Evolutionary conservation across 192 early-diverging fungal genomes (phyloP).

Genomic region (Geranomyces michiganensis): DNA sequence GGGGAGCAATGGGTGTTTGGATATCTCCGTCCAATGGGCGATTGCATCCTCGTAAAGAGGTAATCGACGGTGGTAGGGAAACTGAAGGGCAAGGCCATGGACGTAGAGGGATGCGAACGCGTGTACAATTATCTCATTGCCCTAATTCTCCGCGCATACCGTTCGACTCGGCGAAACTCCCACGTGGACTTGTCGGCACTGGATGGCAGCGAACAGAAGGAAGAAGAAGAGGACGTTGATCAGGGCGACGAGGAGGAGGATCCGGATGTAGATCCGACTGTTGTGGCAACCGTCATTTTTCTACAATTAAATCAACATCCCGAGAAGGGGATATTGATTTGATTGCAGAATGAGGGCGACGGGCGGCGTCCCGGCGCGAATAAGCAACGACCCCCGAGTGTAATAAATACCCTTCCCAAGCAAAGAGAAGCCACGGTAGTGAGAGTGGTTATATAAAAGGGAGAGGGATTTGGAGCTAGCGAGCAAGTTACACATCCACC

Average conservation of each 20-base stretch:
- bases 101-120: background rate
- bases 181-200: conserved; percentile 3
- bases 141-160: background rate
- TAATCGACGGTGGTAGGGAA: background rate
- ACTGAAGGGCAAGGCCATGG: background rate
- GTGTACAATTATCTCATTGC: conserved; percentile 1
- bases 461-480: too few relatives aligned
- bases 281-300: background rate
- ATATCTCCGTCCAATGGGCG: background rate
- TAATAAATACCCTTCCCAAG: too few relatives aligned
- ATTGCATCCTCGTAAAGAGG: conserved; percentile 1
- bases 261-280: conserved; percentile 5
- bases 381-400: too few relatives aligned
- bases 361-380: too few relatives aligned
- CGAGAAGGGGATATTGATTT: too few relatives aligned
- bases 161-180: background rate
- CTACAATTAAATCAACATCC: too few relatives aligned
- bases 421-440: too few relatives aligned
- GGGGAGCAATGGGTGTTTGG: too few relatives aligned
- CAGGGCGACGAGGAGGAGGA: conserved; percentile 2
- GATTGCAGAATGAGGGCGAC: too few relatives aligned
- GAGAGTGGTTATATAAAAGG: too few relatives aligned
- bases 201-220: background rate
- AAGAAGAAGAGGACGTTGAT: background rate
- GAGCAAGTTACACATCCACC: too few relatives aligned